Base-by-base conservation (phyloP, 257 asterid genomes). In the Rubia yunnanensis region DNA sequence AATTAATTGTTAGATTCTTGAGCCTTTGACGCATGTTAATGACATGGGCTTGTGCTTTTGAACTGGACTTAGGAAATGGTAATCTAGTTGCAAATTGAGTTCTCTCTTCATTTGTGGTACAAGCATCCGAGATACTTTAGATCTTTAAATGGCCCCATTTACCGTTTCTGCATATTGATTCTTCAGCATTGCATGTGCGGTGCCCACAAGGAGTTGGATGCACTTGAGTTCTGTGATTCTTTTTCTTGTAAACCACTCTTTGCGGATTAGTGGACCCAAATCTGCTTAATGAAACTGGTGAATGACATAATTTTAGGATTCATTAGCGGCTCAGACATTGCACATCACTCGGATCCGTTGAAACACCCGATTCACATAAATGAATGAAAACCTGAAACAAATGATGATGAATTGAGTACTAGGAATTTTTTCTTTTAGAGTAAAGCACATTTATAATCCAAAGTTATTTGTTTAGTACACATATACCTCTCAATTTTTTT, bases 101-200 rank as follows among this genome's bases (percentile, higher is more conserved):
- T 24, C n/a, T 50, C 24, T 18, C 46, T 31, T 18, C 15, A 4
- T 28, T 60, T 60, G 0, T 18, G n/a, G 52, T 36, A 61, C 5
- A n/a, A 57, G 46, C 55, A 52, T 55, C 64, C 65, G 0, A 27
- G 53, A n/a, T 18, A 27, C 32, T 63, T 63, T 30, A 4, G 41
- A 59, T 34, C 49, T 39, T 60, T 13, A 17, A 52, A 20, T 44
- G 75, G 75, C 35, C 75, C 79, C 69, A 31, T 65, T 57, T 64
- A 69, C 49, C n/a, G 5, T 41, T 41, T 15, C 0, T 23, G 80
- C 73, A 64, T 34, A 63, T 57, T 18, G 55, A 20, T 26, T 14
- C 5, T 57, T 63, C 63, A 39, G 67, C 77, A 76, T 31, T 3
- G 46, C 77, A 76, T 76, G 80, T 72, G 77, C 71, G 15, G 71